Evolutionary conservation across 192 early-diverging fungal genomes (phyloP), one percentile per base, ranked within the genome.

Genomic region (Oehlia diaphana): DNA sequence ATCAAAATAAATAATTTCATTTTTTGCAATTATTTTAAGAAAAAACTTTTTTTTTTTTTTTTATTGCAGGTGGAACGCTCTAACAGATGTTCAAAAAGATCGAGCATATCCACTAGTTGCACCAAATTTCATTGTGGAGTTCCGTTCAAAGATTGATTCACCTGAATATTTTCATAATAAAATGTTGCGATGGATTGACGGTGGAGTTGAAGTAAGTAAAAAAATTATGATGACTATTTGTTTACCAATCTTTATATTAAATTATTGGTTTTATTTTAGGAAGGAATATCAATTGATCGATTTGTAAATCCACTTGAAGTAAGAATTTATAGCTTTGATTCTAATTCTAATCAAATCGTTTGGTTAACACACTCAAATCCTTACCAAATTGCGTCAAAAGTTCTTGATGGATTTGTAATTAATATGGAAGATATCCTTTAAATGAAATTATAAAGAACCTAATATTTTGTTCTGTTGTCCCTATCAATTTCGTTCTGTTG

Each of bases 181-280:
- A 76, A 76, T 76, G 74, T 8, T n/a, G 19, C 3, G 9, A 31
- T 76, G 74, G 74, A 76, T 76, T 21, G 42, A 61, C n/a, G 62
- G 74, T 3, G 74, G 62, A 63, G 62, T 63, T 64, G 74, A 75
- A 23, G 74, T 33, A 76, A 76, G 74, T 64, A 63, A 37, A 37
- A 4, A 37, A 31, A 61, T 6, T 3, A 76, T 76, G 33, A 33
- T 63, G 10, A 21, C 4, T 33, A 63, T 35, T 64, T 64, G 13
- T 61, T n/a, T 61, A 61, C 19, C 13, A 16, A 8, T 64, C 9
- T 75, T 19, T 19, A 39, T 44, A 64, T 63, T 64, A 0, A 26
- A 63, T 76, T 44, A 21, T 9, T 49, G 21, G n/a, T 50, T 50
- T 53, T 53, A 16, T 16, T n/a, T 16, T 70, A 64, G 69, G 79